Conservation (phyloP, 331 rosid species). For the Quercus phellos region DNA sequence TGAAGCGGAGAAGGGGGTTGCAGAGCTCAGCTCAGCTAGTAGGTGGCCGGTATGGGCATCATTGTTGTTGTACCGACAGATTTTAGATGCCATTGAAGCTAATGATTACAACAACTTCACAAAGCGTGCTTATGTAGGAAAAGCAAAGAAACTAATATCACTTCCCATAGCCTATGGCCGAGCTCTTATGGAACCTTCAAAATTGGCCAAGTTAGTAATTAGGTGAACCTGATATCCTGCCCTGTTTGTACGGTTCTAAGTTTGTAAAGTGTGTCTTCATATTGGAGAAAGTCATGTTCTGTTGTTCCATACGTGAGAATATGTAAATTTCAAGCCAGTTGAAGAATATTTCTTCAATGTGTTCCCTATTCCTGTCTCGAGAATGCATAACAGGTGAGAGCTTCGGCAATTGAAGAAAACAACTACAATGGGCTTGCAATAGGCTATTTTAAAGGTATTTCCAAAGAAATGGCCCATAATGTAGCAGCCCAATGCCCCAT, state of each 20-base stretch:
- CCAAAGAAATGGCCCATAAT: too few species aligned
- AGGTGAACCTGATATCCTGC: slow-evolving; percentile 16
- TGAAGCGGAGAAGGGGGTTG: slow-evolving; percentile 84
- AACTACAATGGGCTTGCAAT: too few species aligned
- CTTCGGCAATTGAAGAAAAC: too few species aligned
- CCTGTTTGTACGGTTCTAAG: neutral
- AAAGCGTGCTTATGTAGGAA: slow-evolving; percentile 78
- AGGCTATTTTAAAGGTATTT: too few species aligned
- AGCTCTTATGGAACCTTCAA: slow-evolving; percentile 51
- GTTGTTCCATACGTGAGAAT: neutral
- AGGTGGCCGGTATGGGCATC: slow-evolving; percentile 95
- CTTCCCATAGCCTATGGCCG: slow-evolving; percentile 72
- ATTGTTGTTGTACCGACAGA: slow-evolving; percentile 62
- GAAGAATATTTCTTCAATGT: too few species aligned
- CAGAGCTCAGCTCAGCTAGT: slow-evolving; percentile 72
- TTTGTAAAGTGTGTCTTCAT: neutral
- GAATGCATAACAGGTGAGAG: too few species aligned
- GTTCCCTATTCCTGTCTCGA: too few species aligned
- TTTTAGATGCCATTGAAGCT: slow-evolving; percentile 80
- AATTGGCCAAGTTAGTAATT: slow-evolving; percentile 29
- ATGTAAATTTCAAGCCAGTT: neutral
- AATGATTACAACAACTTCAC: slow-evolving; percentile 89
- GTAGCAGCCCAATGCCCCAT: too few species aligned
- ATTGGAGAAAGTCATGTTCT: neutral
- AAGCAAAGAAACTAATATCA: slow-evolving; percentile 57